phyloP scores from a whole-genome alignment of 1,139 yeast species.

The Debaryomyces robertsiae region DNA sequence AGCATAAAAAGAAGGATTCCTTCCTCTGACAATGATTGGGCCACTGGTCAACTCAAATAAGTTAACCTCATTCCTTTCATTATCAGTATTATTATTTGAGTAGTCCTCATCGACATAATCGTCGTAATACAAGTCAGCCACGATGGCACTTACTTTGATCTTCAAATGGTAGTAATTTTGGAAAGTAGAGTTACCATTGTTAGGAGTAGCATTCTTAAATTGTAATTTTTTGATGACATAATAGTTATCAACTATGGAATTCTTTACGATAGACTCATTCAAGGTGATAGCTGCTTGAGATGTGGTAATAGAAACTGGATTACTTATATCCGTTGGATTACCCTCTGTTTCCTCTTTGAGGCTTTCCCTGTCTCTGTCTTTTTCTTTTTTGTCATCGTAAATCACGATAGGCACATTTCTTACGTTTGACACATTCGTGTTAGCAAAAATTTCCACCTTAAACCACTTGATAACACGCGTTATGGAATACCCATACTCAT shows the following conservation, averaged over 20 bases:
- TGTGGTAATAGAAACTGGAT: slow-evolving; percentile 26
- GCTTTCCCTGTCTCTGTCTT: slow-evolving; percentile 21
- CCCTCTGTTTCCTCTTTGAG: slow-evolving; percentile 13
- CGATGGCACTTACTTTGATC: slow-evolving; percentile 47
- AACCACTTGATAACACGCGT: slow-evolving; percentile 44
- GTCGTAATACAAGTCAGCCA: slow-evolving; percentile 47
- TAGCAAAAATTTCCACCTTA: slow-evolving; percentile 42
- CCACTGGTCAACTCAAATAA: slow-evolving; percentile 41
- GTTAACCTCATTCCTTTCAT: slow-evolving; percentile 36
- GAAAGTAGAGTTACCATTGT: slow-evolving; percentile 58
- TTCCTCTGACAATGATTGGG: slow-evolving; percentile 65
- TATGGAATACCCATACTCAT: slow-evolving; percentile 38
- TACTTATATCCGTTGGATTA: slow-evolving; percentile 26
- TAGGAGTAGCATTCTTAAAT: slow-evolving; percentile 65
- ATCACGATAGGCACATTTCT: slow-evolving; percentile 38
- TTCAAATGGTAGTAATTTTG: slow-evolving; percentile 59
- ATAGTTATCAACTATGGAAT: slow-evolving; percentile 35
- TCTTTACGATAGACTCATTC: slow-evolving; percentile 26
- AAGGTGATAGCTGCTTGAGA: slow-evolving; percentile 31
- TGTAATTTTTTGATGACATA: slow-evolving; percentile 49
- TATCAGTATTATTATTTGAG: slow-evolving; percentile 20
- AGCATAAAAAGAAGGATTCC: slow-evolving; percentile 65
- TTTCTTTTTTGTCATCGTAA: slow-evolving; percentile 28
- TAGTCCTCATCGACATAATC: slow-evolving; percentile 42
- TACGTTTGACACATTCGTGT: slow-evolving; percentile 33